phyloP scores from a whole-genome alignment of 176 grass and related monocot species.

The Oropetium thomaeum region DNA sequence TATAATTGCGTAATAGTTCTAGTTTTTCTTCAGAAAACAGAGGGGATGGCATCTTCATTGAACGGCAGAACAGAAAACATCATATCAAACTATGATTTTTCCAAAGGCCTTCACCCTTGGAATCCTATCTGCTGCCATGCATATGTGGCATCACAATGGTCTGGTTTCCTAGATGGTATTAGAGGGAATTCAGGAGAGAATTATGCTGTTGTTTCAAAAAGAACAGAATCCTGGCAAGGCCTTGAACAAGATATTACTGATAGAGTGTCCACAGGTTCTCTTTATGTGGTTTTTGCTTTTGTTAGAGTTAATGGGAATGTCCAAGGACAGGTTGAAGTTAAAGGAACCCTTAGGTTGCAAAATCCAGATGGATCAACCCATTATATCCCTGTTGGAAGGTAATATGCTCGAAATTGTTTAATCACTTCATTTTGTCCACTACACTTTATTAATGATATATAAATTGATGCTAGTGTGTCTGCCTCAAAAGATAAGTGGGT shows the following conservation, averaged over 20 bases:
- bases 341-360: constrained; percentile 65
- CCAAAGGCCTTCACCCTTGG: constrained; percentile 64
- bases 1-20: constrained; percentile 16
- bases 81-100: constrained; percentile 72
- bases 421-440: background rate
- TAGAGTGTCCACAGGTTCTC: constrained; percentile 46
- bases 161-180: constrained; percentile 73
- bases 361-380: constrained; percentile 56
- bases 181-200: constrained; percentile 72
- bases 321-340: constrained; percentile 52
- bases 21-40: constrained; percentile 53
- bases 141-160: constrained; percentile 87
- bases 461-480: constrained; percentile 41
- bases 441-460: constrained; percentile 3
- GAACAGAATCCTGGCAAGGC: constrained; percentile 82
- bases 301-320: constrained; percentile 69
- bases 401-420: constrained; percentile 35
- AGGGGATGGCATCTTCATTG: constrained; percentile 16
- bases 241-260: constrained; percentile 85
- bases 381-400: constrained; percentile 68
- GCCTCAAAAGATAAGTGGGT: constrained; percentile 65
- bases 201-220: constrained; percentile 79
- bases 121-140: constrained; percentile 61
- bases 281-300: constrained; percentile 54
- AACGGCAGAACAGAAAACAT: constrained; percentile 45